Conservation (phyloP, 257 asterid species). For the Capsicum baccatum region DNA sequence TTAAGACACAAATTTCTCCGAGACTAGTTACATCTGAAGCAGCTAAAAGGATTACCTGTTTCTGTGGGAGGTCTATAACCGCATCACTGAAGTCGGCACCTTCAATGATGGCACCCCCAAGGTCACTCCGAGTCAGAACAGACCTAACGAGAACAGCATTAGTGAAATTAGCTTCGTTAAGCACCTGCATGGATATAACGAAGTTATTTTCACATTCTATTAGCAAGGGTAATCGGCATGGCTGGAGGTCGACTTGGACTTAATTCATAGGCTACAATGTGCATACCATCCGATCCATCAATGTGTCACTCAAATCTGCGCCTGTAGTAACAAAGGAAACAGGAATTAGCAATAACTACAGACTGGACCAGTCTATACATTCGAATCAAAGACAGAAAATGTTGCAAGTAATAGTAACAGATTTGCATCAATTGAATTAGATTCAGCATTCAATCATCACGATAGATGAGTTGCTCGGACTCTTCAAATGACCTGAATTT, state of each 20-base stretch:
- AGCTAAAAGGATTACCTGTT: slow-evolving; percentile 58
- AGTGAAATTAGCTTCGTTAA: slow-evolving; percentile 87
- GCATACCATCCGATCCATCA: slow-evolving; percentile 97
- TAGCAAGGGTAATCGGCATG: not conserved
- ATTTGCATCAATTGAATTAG: not conserved
- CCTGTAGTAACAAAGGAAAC: slow-evolving; percentile 48
- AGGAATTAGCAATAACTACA: not conserved
- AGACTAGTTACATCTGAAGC: not conserved
- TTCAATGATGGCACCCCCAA: slow-evolving; percentile 80
- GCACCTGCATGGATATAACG: slow-evolving; percentile 54
- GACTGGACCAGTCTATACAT: not conserved
- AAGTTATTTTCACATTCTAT: not conserved
- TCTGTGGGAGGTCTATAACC: slow-evolving; percentile 79
- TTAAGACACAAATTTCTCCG: not conserved
- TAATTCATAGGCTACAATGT: not conserved
- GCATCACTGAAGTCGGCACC: slow-evolving; percentile 99
- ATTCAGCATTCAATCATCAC: not conserved
- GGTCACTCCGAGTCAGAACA: slow-evolving; percentile 92
- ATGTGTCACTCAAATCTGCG: slow-evolving; percentile 93
- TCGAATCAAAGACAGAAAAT: not conserved
- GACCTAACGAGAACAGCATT: slow-evolving; percentile 91
- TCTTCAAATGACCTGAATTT: not conserved
- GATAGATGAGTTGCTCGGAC: not conserved
- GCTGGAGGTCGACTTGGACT: not conserved
- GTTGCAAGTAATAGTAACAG: not conserved